Percentiles rank a stretch among this genome's conserved stretches.
Conservation (phyloP, 2,329 filamentous ascomycete species). For the Ophiognomonia clavigignenti-juglandacearum region DNA sequence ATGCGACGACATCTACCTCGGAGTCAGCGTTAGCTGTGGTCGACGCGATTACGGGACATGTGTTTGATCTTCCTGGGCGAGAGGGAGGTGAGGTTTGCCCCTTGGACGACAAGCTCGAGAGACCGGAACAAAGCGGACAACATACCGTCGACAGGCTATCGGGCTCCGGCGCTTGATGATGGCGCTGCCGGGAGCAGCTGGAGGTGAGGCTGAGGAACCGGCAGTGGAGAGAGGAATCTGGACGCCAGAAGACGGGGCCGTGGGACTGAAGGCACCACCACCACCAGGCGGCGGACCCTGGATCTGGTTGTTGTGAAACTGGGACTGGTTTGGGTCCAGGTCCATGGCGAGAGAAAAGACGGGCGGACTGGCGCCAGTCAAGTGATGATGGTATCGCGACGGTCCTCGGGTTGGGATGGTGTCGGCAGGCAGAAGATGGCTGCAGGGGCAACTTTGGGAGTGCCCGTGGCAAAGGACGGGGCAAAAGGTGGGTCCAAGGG, state of each 20-base stretch:
- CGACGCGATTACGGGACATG: conserved; percentile 2
- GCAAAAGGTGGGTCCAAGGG: conserved; percentile 4
- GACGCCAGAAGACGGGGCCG: not conserved
- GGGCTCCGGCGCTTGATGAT: conserved; percentile 44
- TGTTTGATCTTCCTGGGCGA: no score
- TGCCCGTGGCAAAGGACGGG: conserved; percentile 9
- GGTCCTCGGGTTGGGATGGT: not conserved
- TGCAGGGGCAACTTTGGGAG: not conserved
- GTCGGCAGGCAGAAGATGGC: conserved; percentile 6
- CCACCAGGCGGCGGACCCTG: not conserved
- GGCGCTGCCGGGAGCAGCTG: conserved; percentile 10
- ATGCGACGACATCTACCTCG: conserved; percentile 46
- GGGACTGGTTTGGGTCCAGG: not conserved
- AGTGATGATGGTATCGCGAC: not conserved
- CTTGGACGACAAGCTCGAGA: no score
- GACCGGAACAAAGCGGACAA: conserved; percentile 11
- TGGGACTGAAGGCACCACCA: not conserved
- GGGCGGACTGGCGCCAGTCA: not conserved
- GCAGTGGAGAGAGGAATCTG: not conserved
- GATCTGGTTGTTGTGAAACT: not conserved
- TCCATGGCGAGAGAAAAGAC: not conserved
- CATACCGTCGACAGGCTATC: conserved; percentile 49
- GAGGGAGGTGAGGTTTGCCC: no score
- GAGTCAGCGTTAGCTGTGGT: conserved; percentile 4
- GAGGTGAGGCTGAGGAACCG: not conserved